phyloP scores from a whole-genome alignment of 139 green algal species.

The Mesotaenium endlicherianum region DNA sequence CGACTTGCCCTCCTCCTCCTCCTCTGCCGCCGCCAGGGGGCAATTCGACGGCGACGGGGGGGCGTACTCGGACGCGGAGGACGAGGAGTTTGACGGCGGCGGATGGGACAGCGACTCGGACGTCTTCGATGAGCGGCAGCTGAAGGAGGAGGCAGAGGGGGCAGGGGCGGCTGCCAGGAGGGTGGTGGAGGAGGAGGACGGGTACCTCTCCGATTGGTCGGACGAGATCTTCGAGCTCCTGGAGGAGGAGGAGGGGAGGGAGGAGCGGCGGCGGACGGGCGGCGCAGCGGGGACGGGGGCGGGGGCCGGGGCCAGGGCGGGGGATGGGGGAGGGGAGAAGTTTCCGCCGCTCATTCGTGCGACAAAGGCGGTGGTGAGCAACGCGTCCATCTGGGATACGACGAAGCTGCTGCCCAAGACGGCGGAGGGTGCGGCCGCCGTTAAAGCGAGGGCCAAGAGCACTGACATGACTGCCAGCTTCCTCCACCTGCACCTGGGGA shows the following conservation, averaged over 20 bases:
- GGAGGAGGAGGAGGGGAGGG: background rate
- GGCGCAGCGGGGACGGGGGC: background rate
- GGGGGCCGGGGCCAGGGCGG: background rate
- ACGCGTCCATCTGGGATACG: constrained; percentile 83
- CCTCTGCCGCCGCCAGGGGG: too few relatives aligned
- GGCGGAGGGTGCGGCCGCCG: background rate
- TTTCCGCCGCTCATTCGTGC: background rate
- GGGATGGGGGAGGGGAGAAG: background rate
- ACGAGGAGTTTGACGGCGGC: too few relatives aligned
- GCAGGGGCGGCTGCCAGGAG: too few relatives aligned
- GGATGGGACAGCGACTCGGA: too few relatives aligned
- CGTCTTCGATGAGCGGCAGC: too few relatives aligned
- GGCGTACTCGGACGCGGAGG: too few relatives aligned
- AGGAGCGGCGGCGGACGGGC: background rate
- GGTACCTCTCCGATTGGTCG: too few relatives aligned
- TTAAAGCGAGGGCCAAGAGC: background rate
- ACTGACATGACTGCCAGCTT: constrained; percentile 64
- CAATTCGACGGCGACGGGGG: too few relatives aligned
- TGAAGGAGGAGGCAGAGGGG: too few relatives aligned
- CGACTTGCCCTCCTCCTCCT: too few relatives aligned
- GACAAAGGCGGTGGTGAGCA: constrained; percentile 70
- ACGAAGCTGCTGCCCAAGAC: constrained; percentile 59
- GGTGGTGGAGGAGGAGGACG: too few relatives aligned
- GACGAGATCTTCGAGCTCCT: background rate
- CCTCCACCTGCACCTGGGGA: constrained; percentile 87